phyloP scores from a whole-genome alignment of 2,329 filamentous ascomycete genomes.

The Capronia coronata region DNA sequence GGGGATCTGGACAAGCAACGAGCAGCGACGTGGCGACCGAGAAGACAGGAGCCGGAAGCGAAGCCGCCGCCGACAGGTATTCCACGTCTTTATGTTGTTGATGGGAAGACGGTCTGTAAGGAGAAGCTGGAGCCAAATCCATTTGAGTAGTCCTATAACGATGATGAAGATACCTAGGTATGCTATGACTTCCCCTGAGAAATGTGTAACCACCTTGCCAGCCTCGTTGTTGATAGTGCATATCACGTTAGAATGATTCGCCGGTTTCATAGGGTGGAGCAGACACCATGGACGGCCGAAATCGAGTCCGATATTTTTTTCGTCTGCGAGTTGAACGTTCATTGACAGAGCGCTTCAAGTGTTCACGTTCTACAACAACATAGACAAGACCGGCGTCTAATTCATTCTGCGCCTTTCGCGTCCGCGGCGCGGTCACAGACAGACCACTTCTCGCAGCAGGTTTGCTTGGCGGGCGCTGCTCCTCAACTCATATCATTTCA shows the following conservation, averaged over 20 bases:
- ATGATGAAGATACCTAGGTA: neutral
- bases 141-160: conserved; percentile 6
- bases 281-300: neutral
- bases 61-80: conserved; percentile 11
- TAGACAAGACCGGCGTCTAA: neutral
- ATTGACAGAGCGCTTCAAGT: too few relatives aligned
- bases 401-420: neutral
- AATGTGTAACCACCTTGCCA: too few relatives aligned
- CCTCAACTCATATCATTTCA: neutral
- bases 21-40: conserved; percentile 13
- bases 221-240: neutral
- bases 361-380: too few relatives aligned
- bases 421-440: too few relatives aligned
- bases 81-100: conserved; percentile 18
- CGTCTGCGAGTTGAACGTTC: neutral
- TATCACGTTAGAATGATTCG: neutral
- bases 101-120: conserved; percentile 20
- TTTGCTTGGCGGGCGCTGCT: neutral
- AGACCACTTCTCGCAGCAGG: neutral
- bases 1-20: conserved; percentile 18
- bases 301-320: neutral
- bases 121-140: conserved; percentile 21
- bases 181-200: too few relatives aligned
- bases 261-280: neutral
- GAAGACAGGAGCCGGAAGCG: conserved; percentile 1